Evolutionary conservation across 129 eudicot species (phyloP), one percentile per base, ranked within the genome.

Genomic region (Tagetes erecta): DNA sequence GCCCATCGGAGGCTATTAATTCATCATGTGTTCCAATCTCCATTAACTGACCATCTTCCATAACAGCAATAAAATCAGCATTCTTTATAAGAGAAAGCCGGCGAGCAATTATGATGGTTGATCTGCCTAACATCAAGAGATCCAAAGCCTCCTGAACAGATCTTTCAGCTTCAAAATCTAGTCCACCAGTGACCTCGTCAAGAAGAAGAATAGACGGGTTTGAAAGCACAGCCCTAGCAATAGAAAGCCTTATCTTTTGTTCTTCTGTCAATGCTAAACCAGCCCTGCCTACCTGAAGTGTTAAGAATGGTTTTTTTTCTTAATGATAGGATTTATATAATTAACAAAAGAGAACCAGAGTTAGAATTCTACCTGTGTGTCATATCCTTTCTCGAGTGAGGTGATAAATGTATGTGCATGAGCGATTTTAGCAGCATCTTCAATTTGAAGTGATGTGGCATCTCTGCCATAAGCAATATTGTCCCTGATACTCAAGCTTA

Each of bases 1-100:
- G 83, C 58, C 98, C 96, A 86, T 88, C 92, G 50, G 90, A 88
- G 85, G 86, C 81, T 14, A 90, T 81, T 74, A 93, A 65, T 78
- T 93, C 98, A 71, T 93, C 98, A 64, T 93, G 98, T 0, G 96
- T 93, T 56, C 98, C 98, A 80, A 88, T 88, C 85, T 93, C 97
- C 76, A 93, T 89, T 33, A 90, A 87, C 79, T 88, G 97, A 34
- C 98, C 97, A 82, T 90, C 98, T 75, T 93, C 97, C 97, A 93
- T 90, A 36, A 93, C 98, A 47, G 98, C 97, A 49, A 93, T 93
- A 70, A 84, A 90, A 78, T 93, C 98, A 67, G 98, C 96, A 86
- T 93, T 93, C 64, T 86, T 90, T 4, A 93, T 90, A 36, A 90
- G 76, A 74, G 89, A 87, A 79, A 93, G 91, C 53, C 97, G 86